Percentiles rank a stretch among this genome's conserved stretches.
Evolutionary conservation across 352 stramenopile genomes (phyloP).

Genomic region (Pseudoperonospora humuli): DNA sequence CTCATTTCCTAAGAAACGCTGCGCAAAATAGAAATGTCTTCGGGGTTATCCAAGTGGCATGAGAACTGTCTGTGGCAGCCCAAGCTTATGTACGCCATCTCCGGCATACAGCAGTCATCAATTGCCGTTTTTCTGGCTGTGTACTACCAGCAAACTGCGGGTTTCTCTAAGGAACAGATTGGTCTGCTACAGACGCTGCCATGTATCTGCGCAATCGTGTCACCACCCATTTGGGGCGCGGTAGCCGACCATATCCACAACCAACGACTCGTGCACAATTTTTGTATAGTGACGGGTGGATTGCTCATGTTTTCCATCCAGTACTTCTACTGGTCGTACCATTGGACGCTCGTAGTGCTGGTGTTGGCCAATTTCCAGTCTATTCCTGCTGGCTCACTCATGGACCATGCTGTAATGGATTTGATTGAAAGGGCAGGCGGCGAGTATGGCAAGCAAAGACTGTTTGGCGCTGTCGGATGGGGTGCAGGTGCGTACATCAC

Average conservation of each 20-base stretch:
- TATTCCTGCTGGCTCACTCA: conserved; percentile 35
- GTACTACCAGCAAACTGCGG: conserved; percentile 47
- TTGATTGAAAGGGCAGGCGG: conserved; percentile 48
- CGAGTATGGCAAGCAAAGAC: conserved; percentile 69
- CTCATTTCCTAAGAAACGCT: too few relatives aligned
- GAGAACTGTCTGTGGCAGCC: conserved; percentile 36
- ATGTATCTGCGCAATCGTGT: conserved; percentile 41
- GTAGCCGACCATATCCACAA: conserved; percentile 45
- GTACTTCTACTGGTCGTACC: conserved; percentile 34
- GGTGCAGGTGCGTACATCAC: conserved; percentile 51
- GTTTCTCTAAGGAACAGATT: conserved; percentile 67
- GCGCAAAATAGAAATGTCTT: neutral
- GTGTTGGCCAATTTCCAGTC: conserved; percentile 40
- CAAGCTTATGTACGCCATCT: conserved; percentile 71
- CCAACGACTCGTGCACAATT: conserved; percentile 46
- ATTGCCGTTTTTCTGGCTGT: conserved; percentile 58
- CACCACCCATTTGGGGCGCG: conserved; percentile 53
- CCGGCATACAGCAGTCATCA: conserved; percentile 44
- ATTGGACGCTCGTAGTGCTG: conserved; percentile 17
- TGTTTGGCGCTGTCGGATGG: conserved; percentile 62
- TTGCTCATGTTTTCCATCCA: conserved; percentile 44
- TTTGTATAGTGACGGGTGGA: conserved; percentile 40
- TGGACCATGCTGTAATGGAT: conserved; percentile 58
- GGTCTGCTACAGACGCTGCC: conserved; percentile 57
- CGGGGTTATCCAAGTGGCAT: conserved; percentile 13